These are phyloP conservation scores for Phycomyces nitens DNA, from an alignment of 192 early-diverging fungal species.

Conservation along the genomic window DNA sequence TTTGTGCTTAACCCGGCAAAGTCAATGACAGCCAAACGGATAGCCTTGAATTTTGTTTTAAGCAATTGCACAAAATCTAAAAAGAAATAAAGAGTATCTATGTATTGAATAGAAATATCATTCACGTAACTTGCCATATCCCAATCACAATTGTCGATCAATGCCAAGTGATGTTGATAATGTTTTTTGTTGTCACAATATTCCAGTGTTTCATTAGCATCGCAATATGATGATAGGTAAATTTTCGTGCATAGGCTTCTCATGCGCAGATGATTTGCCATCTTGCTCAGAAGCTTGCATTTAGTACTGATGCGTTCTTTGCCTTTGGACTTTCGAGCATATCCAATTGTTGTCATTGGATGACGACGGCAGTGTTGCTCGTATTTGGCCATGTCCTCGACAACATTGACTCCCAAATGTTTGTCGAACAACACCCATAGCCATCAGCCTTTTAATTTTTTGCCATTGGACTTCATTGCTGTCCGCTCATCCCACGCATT, in stretches of 20 bases:
- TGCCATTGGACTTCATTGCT: conserved; percentile 13
- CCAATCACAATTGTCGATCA: conserved; percentile 8
- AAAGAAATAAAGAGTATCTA: too few species aligned
- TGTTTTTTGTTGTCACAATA: conserved; percentile 4
- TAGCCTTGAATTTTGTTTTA: conserved; percentile 10
- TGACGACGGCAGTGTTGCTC: conserved; percentile 10
- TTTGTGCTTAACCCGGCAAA: conserved; percentile 15
- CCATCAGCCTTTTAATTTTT: conserved; percentile 7
- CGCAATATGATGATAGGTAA: conserved; percentile 10
- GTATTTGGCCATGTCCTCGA: conserved; percentile 10
- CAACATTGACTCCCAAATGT: conserved; percentile 9
- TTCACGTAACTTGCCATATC: conserved; percentile 1
- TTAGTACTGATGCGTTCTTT: conserved; percentile 11
- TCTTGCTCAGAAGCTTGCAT: conserved; percentile 12
- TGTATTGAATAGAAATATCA: conserved; percentile 1
- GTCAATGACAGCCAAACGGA: conserved; percentile 15
- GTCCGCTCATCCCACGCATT: conserved; percentile 10
- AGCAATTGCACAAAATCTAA: conserved; percentile 1
- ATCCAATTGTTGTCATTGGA: conserved; percentile 13
- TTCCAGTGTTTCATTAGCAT: conserved; percentile 1
- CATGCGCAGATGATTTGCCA: conserved; percentile 7
- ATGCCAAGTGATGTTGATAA: conserved; percentile 3
- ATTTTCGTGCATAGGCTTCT: conserved; percentile 7
- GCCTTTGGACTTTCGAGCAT: conserved; percentile 10
- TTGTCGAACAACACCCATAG: conserved; percentile 7